These are phyloP conservation scores for Silene noctiflora DNA, from an alignment of 179 eudicot species.

Conservation along the genomic window DNA sequence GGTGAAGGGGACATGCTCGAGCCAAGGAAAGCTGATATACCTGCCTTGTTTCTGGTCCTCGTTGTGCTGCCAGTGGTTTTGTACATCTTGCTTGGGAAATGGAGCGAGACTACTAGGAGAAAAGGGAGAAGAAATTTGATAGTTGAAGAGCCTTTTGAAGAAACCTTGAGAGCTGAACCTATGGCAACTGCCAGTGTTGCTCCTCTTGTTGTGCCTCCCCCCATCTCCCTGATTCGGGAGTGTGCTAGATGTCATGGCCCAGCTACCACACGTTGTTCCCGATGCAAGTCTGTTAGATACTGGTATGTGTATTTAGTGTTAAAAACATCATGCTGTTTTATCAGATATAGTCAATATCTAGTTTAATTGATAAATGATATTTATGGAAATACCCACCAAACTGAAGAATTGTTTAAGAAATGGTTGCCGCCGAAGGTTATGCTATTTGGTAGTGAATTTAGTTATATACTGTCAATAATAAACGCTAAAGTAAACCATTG, in stretches of 20 bases:
- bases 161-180: conserved; percentile 48
- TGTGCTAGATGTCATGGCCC: conserved; percentile 79
- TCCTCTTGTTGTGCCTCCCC: conserved; percentile 42
- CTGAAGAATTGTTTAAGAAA: background rate
- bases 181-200: conserved; percentile 54
- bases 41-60: conserved; percentile 69
- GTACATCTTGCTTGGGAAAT: conserved; percentile 82
- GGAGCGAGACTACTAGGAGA: conserved; percentile 69
- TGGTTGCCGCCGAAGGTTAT: background rate
- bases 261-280: conserved; percentile 81
- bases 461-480: background rate
- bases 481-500: background rate
- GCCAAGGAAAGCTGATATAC: conserved; percentile 90
- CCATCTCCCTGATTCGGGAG: conserved; percentile 45
- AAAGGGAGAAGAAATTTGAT: conserved; percentile 58
- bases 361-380: background rate
- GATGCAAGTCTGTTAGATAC: conserved; percentile 88
- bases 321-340: background rate
- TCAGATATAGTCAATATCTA: background rate
- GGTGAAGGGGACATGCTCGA: conserved; percentile 87
- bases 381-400: background rate
- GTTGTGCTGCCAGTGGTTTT: conserved; percentile 77
- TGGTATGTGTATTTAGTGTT: conserved; percentile 49
- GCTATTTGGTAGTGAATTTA: background rate
- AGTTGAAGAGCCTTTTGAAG: conserved; percentile 55